phyloP scores from a whole-genome alignment of 495 filamentous ascomycete genomes.

The Xylaria telfairii region DNA sequence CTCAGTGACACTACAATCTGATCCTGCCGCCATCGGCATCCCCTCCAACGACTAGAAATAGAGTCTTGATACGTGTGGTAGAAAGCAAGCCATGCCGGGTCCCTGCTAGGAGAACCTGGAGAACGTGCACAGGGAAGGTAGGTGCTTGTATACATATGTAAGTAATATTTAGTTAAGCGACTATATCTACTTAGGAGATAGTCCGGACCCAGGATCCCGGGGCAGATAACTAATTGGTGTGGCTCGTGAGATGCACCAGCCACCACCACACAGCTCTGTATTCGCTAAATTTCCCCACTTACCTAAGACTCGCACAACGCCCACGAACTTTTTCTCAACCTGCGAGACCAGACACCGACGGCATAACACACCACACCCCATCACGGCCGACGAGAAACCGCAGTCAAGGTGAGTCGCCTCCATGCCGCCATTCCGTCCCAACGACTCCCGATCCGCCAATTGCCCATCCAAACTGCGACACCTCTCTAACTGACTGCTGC shows the following conservation, averaged over 20 bases:
- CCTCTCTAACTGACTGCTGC: conserved; percentile 41
- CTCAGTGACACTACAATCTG: not conserved
- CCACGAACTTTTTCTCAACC: conserved; percentile 31
- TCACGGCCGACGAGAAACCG: conserved; percentile 50
- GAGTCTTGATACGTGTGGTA: no score
- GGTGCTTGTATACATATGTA: no score
- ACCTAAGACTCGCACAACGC: conserved; percentile 28
- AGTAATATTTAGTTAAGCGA: not conserved
- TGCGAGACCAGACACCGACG: conserved; percentile 28
- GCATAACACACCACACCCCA: conserved; percentile 44
- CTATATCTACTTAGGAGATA: no score
- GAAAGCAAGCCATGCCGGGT: no score
- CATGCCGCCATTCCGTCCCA: conserved; percentile 12
- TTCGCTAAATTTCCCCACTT: conserved; percentile 31
- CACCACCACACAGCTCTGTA: conserved; percentile 29
- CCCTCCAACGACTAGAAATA: no score
- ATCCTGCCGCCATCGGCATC: not conserved
- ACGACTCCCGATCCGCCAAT: not conserved
- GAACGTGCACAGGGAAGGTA: no score
- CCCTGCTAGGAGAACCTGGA: no score
- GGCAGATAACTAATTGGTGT: not conserved
- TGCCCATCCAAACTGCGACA: not conserved
- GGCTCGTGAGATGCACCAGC: conserved; percentile 22
- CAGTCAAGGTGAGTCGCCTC: conserved; percentile 53
- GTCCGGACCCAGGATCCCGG: no score